Evolutionary conservation across 2,329 filamentous ascomycete species (phyloP).

Genomic region (Fusarium sacchari): DNA sequence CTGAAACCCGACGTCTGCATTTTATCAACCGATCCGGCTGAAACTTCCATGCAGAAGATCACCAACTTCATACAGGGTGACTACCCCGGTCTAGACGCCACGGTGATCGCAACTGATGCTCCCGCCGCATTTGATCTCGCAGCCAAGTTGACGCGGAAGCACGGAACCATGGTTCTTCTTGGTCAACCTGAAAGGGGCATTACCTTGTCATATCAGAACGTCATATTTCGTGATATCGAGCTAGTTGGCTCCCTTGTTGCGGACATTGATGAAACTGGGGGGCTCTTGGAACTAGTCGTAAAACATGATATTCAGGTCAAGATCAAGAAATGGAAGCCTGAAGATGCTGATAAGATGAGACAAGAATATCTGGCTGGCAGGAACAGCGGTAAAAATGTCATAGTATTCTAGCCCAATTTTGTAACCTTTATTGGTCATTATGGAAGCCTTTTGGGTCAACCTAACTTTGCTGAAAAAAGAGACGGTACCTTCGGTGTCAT

Average conservation of each 20-base stretch:
- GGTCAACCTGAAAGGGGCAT: constrained; percentile 11
- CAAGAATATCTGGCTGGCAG: not conserved
- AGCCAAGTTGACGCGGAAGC: constrained; percentile 3
- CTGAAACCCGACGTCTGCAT: constrained; percentile 3
- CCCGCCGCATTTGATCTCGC: constrained; percentile 1
- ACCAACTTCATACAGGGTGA: not conserved
- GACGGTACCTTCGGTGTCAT: not conserved
- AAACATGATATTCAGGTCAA: constrained; percentile 3
- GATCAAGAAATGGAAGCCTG: constrained; percentile 11
- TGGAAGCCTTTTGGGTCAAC: not conserved
- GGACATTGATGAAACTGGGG: not conserved
- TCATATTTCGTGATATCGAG: not conserved
- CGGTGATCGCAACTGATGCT: not conserved
- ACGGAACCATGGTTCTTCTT: constrained; percentile 8
- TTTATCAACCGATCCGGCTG: not conserved
- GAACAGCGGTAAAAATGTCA: not conserved
- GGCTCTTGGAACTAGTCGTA: not conserved
- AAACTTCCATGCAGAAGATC: not conserved
- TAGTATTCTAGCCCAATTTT: not conserved
- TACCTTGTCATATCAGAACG: not conserved
- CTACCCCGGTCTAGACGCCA: not conserved
- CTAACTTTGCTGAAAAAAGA: not conserved
- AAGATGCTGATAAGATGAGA: constrained; percentile 9
- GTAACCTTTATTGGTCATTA: accelerated
- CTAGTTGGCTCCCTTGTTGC: not conserved